phyloP scores from a whole-genome alignment of 306 rosid genomes.

The Arachis stenosperma region DNA sequence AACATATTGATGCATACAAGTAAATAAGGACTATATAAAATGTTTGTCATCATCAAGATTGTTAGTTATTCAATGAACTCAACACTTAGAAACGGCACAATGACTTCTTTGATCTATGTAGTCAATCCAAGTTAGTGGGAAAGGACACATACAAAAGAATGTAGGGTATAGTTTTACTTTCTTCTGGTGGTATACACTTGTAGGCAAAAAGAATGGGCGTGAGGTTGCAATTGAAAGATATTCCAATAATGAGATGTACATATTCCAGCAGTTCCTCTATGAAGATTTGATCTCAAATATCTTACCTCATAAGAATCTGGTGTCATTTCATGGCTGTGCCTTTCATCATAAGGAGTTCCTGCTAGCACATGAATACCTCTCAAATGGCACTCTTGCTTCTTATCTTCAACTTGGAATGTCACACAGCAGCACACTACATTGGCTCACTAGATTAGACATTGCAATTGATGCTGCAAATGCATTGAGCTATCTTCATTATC shows the following conservation, averaged over 20 bases:
- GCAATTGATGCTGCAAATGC: slow-evolving; percentile 40
- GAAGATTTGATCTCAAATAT: slow-evolving; percentile 13
- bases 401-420: neutral
- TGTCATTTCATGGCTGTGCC: slow-evolving; percentile 27
- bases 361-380: slow-evolving; percentile 32
- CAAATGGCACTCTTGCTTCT: slow-evolving; percentile 35
- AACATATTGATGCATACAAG: no score
- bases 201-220: slow-evolving; percentile 34
- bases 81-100: no score
- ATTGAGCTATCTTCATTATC: slow-evolving; percentile 30
- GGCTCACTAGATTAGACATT: slow-evolving; percentile 32
- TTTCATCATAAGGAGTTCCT: slow-evolving; percentile 1
- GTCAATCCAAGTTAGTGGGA: no score
- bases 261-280: slow-evolving; percentile 16
- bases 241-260: neutral
- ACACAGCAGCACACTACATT: neutral
- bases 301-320: slow-evolving; percentile 38
- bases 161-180: neutral
- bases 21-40: no score
- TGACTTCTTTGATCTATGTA: no score
- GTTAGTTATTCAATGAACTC: no score
- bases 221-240: slow-evolving; percentile 27
- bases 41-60: no score
- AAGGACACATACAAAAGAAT: neutral
- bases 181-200: neutral